These are phyloP conservation scores for Gloeopeniophorella convolvens DNA, from an alignment of 768 basidiomycete species.

Conservation along the genomic window DNA sequence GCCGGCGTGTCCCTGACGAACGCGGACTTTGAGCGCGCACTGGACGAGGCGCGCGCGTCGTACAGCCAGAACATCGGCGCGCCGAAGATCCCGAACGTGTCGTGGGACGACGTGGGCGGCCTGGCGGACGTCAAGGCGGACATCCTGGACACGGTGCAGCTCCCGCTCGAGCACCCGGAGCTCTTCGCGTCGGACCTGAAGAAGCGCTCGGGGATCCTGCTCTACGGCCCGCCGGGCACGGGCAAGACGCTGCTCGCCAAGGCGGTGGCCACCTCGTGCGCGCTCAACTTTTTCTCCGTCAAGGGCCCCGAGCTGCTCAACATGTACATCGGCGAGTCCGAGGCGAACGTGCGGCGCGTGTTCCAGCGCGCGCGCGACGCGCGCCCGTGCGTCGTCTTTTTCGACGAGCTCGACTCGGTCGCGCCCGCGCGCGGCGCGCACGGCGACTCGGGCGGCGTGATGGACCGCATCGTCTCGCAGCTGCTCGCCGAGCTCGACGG, in stretches of 20 bases:
- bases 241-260: slow-evolving; percentile 95
- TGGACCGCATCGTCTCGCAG: slow-evolving; percentile 97
- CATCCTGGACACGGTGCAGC: slow-evolving; percentile 92
- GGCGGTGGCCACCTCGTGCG: slow-evolving; percentile 92
- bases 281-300: slow-evolving; percentile 94
- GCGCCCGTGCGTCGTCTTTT: slow-evolving; percentile 91
- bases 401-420: slow-evolving; percentile 92
- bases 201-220: slow-evolving; percentile 92
- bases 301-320: slow-evolving; percentile 94
- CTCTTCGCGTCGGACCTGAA: slow-evolving; percentile 87
- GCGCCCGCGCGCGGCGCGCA: slow-evolving; percentile 93
- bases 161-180: slow-evolving; percentile 87
- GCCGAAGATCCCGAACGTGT: slow-evolving; percentile 90
- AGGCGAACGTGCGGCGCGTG: slow-evolving; percentile 91
- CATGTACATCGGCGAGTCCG: slow-evolving; percentile 98
- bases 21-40: slow-evolving; percentile 65
- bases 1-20: slow-evolving; percentile 42
- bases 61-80: slow-evolving; percentile 95
- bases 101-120: slow-evolving; percentile 98
- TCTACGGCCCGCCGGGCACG: slow-evolving; percentile 94
- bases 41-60: slow-evolving; percentile 63
- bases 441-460: slow-evolving; percentile 94
- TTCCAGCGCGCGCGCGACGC: slow-evolving; percentile 91
- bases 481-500: slow-evolving; percentile 91
- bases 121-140: slow-evolving; percentile 81